Evolutionary conservation across 2,329 filamentous ascomycete genomes (phyloP).

Genomic region (Pseudogymnoascus sp.): DNA sequence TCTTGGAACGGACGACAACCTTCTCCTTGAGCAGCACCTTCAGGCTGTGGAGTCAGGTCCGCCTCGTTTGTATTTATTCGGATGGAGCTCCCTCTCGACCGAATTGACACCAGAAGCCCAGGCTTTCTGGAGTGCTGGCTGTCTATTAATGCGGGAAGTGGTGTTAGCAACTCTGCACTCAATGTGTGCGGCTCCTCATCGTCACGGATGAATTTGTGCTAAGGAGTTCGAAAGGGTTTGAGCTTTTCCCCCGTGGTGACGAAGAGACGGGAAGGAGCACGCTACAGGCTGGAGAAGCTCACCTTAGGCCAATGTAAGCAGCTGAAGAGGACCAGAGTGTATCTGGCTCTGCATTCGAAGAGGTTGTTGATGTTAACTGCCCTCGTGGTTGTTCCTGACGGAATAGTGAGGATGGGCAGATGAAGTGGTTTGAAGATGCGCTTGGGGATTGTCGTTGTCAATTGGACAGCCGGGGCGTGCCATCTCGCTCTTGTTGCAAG

Average conservation of each 20-base stretch:
- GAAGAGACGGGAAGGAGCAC: constrained; percentile 1
- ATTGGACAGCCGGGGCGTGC: constrained; percentile 5
- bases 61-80: background rate
- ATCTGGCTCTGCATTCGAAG: constrained; percentile 4
- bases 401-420: constrained; percentile 7
- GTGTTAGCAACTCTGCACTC: background rate
- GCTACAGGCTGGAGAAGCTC: background rate
- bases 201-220: background rate
- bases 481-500: constrained; percentile 7
- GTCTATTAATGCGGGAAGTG: background rate
- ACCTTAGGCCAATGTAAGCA: constrained; percentile 3
- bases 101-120: constrained; percentile 54
- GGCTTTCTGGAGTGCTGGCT: constrained; percentile 21
- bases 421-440: constrained; percentile 7
- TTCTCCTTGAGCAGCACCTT: background rate
- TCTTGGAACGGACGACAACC: constrained; percentile 6
- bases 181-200: background rate
- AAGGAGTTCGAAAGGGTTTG: background rate
- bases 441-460: constrained; percentile 8
- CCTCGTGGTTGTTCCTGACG: constrained; percentile 3
- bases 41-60: background rate
- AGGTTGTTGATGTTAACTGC: background rate
- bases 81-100: background rate
- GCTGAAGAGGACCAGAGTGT: background rate
- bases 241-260: constrained; percentile 3